phyloP scores from a whole-genome alignment of 768 basidiomycete species.

The Filobasidium floriforme region DNA sequence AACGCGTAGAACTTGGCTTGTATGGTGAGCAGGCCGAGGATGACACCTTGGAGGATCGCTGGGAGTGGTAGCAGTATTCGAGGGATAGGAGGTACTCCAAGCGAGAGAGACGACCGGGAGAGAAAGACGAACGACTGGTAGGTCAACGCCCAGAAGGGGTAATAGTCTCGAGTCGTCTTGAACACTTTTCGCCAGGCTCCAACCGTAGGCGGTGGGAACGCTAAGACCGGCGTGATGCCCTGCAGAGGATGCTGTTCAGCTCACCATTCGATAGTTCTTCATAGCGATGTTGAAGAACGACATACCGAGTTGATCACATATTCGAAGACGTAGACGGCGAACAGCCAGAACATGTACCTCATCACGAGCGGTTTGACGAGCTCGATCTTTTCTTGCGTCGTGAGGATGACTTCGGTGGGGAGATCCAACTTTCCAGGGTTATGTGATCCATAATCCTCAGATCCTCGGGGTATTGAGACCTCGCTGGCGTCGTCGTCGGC shows the following conservation, averaged over 20 bases:
- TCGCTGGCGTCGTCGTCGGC: constrained; percentile 36
- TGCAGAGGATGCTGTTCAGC: constrained; percentile 34
- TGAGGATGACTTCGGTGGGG: constrained; percentile 50
- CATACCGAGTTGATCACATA: constrained; percentile 50
- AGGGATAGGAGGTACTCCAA: constrained; percentile 74
- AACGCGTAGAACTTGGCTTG: constrained; percentile 45
- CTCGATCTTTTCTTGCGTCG: constrained; percentile 65
- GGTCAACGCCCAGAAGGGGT: constrained; percentile 65
- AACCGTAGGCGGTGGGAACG: constrained; percentile 72
- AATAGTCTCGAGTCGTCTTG: constrained; percentile 79
- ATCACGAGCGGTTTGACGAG: constrained; percentile 69
- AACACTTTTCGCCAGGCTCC: constrained; percentile 68
- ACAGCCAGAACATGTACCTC: constrained; percentile 84
- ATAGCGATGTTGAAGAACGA: not conserved
- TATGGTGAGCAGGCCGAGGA: constrained; percentile 49
- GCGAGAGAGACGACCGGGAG: constrained; percentile 80
- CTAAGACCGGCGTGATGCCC: constrained; percentile 81
- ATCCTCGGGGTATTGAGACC: constrained; percentile 41
- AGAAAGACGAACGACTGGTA: constrained; percentile 74
- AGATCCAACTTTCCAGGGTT: constrained; percentile 12
- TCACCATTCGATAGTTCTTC: not conserved
- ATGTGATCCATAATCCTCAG: not conserved
- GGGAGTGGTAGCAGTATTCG: constrained; percentile 62
- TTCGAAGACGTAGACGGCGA: constrained; percentile 56
- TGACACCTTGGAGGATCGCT: constrained; percentile 61